phyloP scores from a whole-genome alignment of 2,329 filamentous ascomycete genomes.

The Ophiostoma ips region DNA sequence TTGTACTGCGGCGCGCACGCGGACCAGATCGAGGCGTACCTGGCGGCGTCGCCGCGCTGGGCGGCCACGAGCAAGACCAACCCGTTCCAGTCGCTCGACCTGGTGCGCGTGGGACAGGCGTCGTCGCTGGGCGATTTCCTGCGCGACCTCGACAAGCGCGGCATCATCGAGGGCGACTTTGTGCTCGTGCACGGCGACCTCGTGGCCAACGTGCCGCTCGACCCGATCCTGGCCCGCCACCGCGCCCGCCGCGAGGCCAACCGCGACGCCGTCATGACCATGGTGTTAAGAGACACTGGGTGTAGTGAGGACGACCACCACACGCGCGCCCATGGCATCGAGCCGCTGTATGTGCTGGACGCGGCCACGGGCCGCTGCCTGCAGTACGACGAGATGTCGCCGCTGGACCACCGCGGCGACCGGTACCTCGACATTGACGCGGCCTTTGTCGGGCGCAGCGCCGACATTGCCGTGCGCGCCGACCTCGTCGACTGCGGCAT shows the following conservation, averaged over 20 bases:
- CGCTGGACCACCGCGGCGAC: conserved; percentile 39
- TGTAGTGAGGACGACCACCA: conserved; percentile 54
- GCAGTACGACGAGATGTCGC: conserved; percentile 85
- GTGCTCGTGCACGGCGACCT: conserved; percentile 86
- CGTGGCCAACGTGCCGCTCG: conserved; percentile 79
- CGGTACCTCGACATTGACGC: conserved; percentile 61
- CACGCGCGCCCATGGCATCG: conserved; percentile 61
- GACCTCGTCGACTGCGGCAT: conserved; percentile 91
- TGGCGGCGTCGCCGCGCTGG: conserved; percentile 59
- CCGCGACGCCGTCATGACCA: conserved; percentile 96
- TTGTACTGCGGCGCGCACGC: conserved; percentile 83
- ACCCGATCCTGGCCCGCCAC: conserved; percentile 63
- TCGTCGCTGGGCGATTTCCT: conserved; percentile 86
- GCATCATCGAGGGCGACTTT: conserved; percentile 80
- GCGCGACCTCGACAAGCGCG: conserved; percentile 78
- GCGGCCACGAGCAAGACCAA: conserved; percentile 41
- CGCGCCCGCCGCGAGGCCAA: conserved; percentile 66
- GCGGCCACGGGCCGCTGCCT: conserved; percentile 65
- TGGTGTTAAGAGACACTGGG: conserved; percentile 76
- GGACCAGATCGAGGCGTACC: conserved; percentile 75
- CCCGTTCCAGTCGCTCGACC: conserved; percentile 67
- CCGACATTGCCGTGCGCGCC: conserved; percentile 67
- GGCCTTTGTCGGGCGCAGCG: conserved; percentile 48
- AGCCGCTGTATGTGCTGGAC: conserved; percentile 78
- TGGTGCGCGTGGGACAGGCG: conserved; percentile 72